phyloP scores from a whole-genome alignment of 371 early-diverging fungal species.

The Funneliformis caledonium region DNA sequence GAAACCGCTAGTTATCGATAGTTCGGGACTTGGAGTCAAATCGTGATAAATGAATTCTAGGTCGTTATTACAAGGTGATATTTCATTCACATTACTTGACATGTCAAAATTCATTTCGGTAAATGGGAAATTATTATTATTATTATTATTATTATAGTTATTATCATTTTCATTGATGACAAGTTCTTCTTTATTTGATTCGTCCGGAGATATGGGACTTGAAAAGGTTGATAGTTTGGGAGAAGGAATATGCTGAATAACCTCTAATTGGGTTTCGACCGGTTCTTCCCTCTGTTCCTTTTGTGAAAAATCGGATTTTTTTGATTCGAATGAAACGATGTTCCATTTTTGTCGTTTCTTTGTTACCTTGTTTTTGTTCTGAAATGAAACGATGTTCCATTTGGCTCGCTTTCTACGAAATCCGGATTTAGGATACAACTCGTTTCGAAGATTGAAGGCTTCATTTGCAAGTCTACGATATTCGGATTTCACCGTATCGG shows the following conservation, averaged over 20 bases:
- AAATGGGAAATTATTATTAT: no score
- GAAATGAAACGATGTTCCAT: conserved; percentile 20
- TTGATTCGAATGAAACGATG: neutral
- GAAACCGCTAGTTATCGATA: neutral
- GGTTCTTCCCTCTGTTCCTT: no score
- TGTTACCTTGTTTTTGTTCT: conserved; percentile 4
- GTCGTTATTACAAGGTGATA: no score
- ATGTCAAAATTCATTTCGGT: neutral
- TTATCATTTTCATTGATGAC: neutral
- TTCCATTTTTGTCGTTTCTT: conserved; percentile 20
- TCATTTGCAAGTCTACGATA: conserved; percentile 33
- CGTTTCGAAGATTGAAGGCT: neutral
- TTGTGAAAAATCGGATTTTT: neutral
- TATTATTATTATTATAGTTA: no score
- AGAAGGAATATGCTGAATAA: neutral
- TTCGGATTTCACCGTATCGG: conserved; percentile 26
- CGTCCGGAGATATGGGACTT: neutral
- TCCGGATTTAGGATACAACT: neutral
- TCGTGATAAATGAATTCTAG: neutral
- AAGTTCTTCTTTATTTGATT: neutral
- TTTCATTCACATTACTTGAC: no score
- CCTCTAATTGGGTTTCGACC: neutral
- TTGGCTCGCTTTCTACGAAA: neutral
- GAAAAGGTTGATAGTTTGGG: neutral
- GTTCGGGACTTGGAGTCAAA: neutral